phyloP scores from a whole-genome alignment of 768 basidiomycete species.

The Boletus tomentosulus region DNA sequence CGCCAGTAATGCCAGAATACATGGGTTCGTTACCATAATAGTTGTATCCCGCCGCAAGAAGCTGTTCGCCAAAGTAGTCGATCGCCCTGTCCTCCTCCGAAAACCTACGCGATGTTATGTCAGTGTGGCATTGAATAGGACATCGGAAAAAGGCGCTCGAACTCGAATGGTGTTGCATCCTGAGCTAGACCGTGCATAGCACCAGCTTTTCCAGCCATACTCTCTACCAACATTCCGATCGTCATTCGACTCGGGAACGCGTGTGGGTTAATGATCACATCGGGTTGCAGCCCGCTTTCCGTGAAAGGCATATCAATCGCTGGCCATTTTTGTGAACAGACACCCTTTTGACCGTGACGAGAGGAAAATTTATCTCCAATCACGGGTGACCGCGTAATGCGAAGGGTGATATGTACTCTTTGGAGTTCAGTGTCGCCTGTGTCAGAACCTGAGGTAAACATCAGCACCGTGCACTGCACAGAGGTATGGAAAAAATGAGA shows the following conservation, averaged over 20 bases:
- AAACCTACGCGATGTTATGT: constrained; percentile 51
- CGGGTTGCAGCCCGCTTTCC: constrained; percentile 98
- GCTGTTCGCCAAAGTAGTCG: constrained; percentile 95
- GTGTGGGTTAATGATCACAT: constrained; percentile 99
- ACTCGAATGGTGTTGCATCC: constrained; percentile 98
- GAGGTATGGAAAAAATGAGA: not conserved
- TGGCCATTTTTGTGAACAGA: constrained; percentile 99
- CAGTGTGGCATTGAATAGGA: constrained; percentile 5
- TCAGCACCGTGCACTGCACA: not conserved
- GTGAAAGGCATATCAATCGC: constrained; percentile 98
- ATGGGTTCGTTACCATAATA: constrained; percentile 99
- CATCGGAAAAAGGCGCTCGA: constrained; percentile 27
- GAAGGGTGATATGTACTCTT: constrained; percentile 89
- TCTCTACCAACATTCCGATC: constrained; percentile 99
- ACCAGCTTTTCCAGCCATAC: constrained; percentile 98
- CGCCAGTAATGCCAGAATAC: constrained; percentile 99
- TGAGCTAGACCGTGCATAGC: constrained; percentile 98
- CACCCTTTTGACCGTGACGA: constrained; percentile 98
- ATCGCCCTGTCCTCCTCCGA: constrained; percentile 96
- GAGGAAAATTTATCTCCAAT: constrained; percentile 99
- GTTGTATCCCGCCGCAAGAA: constrained; percentile 92
- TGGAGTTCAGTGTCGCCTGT: constrained; percentile 83
- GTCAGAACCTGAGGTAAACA: constrained; percentile 63
- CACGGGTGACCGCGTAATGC: constrained; percentile 91
- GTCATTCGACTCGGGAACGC: constrained; percentile 99